Evolutionary conservation across 352 stramenopile species (phyloP), one percentile per base, ranked within the genome.

Genomic region (Phytophthora pisi): DNA sequence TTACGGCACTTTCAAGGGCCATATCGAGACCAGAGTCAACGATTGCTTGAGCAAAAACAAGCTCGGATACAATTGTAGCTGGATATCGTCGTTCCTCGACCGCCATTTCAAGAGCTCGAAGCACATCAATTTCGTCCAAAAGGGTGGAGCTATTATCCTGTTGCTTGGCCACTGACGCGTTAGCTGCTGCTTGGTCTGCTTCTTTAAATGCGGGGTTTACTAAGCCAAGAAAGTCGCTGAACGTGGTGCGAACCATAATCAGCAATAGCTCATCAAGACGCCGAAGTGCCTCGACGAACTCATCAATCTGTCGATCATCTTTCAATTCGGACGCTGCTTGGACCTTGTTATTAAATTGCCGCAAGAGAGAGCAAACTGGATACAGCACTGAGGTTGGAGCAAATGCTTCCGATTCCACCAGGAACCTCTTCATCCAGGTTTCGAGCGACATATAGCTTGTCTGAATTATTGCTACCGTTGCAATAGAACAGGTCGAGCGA

Each of bases 1-100:
- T 82, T 24, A 86, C 72, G 0, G 81, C 74, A 28, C 77, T 83
- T 63, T 88, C 81, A 9, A 88, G 64, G 5, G 81, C 78, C 2
- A 85, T 43, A 31, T 88, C 81, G 28, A 86, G 45, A 8, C 66
- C 73, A 0, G 70, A 82, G 20, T 88, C 75, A 2, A 85, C 57
- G 13, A 84, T 31, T n/a, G 68, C 77, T 66, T 89, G 81, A 3
- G 75, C 75, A 18, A 88, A 86, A 0, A 85, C 51, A 7, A 56
- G 57, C 49, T 88, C 81, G 5, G 70, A 68, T 13, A 77, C 56
- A 23, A 89, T 75, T n/a, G 76, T 34, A 23, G 56, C 36, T 2
- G 78, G 77, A 42, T 85, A 88, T 26, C 61, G 62, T 26, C 70
- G 68, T n/a, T 78, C 45, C 3, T 70, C 52, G 3, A 78, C 34